Evolutionary conservation across 106 monocot species (phyloP), one percentile per base, ranked within the genome.

Genomic region (Allium sativum): DNA sequence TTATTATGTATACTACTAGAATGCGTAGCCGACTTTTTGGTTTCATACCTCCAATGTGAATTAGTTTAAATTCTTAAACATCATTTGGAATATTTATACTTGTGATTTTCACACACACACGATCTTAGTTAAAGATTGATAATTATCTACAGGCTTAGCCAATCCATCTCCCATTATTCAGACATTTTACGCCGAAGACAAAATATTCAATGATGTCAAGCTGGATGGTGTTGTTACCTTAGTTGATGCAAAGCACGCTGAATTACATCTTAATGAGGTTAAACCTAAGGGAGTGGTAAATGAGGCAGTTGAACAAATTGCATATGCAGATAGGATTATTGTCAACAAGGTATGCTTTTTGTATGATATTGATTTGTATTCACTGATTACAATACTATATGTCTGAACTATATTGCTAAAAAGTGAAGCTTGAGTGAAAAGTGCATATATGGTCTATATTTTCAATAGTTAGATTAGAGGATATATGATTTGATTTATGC

Each of bases 131-230:
- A 31, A 31, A 31, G 31, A 5, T 31, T 31, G 31, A 31, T 55
- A 3, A 50, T 50, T 45, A 8, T 62, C 62, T 71, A 45, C 89
- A 95, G 95, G 95, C 17, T 64, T 95, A 65, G 95, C 95, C 18
- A 95, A 95, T 78, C 95, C 90, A 43, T 83, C 95, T 51, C 95
- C 95, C 13, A 95, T 95, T 54, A 95, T 95, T 31, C 84, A 95
- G 70, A 95, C 95, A 78, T 95, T 95, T 67, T 95, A 95, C 76
- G 78, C 90, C 45, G 95, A 95, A 58, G 90, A 90, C 69, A 62
- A 66, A 22, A 53, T 95, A 75, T 90, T 90, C 60, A 81, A 90
- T 75, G 80, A 87, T 73, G 90, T 95, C 52, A 87, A 95, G 70
- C 57, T 95, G 65, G 95, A 95, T 78, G 95, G 95, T 61, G 95